Evolutionary conservation across 2,329 filamentous ascomycete genomes (phyloP).

Genomic region (Penicillium sp.): DNA sequence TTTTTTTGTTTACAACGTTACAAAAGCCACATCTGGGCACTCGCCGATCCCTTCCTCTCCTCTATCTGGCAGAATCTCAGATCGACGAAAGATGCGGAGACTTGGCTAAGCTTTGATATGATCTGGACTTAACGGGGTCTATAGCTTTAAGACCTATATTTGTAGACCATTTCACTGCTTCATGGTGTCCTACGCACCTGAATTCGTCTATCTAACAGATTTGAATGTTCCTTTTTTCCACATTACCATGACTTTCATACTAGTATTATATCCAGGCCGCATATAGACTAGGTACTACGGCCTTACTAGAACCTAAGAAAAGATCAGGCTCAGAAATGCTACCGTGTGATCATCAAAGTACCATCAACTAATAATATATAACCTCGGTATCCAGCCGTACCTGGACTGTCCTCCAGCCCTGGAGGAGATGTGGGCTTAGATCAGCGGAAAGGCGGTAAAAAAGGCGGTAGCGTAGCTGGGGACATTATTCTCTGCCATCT

Average conservation of each 20-base stretch:
- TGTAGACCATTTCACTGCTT: neutral
- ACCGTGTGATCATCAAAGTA: constrained; percentile 1
- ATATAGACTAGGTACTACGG: neutral
- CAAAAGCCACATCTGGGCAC: constrained; percentile 5
- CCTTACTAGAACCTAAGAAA: neutral
- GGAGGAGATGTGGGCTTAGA: neutral
- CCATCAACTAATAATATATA: neutral
- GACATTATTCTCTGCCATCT: neutral
- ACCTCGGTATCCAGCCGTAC: neutral
- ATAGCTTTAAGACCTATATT: neutral
- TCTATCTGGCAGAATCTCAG: constrained; percentile 4
- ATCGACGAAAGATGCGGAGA: constrained; percentile 4
- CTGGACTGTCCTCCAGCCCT: neutral
- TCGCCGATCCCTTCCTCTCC: constrained; percentile 10
- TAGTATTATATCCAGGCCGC: neutral
- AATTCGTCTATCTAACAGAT: neutral
- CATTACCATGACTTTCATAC: neutral
- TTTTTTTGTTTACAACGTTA: neutral
- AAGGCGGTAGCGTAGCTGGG: constrained; percentile 1
- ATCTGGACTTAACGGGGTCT: neutral
- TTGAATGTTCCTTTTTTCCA: too few species aligned
- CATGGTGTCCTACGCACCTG: neutral
- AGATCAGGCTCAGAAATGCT: neutral
- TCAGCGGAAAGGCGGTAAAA: constrained; percentile 2
- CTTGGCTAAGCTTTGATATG: neutral